phyloP scores from a whole-genome alignment of 177 flowering plant genomes.

The Telopea speciosissima region DNA sequence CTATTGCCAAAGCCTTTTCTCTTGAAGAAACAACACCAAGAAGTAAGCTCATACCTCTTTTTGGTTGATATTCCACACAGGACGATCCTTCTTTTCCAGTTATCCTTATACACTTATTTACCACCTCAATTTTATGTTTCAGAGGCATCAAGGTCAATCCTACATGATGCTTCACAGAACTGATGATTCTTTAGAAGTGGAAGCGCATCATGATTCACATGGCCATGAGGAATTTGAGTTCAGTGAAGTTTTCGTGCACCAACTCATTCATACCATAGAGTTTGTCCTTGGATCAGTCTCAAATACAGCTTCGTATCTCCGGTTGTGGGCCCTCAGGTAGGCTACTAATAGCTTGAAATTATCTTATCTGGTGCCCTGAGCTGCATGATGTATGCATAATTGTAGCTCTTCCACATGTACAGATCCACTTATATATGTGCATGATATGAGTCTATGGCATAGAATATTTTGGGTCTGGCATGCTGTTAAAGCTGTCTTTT shows the following conservation, averaged over 20 bases:
- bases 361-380: no score
- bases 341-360: no score
- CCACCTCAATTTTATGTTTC: constrained; percentile 18
- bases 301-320: constrained; percentile 95
- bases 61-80: not conserved
- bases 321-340: constrained; percentile 80
- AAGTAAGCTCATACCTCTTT: constrained; percentile 29
- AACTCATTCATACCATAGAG: constrained; percentile 91
- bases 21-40: constrained; percentile 73
- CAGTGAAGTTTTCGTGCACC: constrained; percentile 91
- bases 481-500: no score
- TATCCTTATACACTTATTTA: no score
- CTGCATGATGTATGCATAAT: no score
- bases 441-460: no score
- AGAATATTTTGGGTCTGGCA: no score
- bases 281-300: constrained; percentile 97
- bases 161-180: constrained; percentile 48
- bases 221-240: constrained; percentile 89
- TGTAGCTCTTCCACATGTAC: no score
- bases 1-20: constrained; percentile 89
- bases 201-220: constrained; percentile 36
- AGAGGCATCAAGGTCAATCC: constrained; percentile 79
- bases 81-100: not conserved
- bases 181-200: constrained; percentile 62
- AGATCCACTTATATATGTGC: no score